Evolutionary conservation across 176 grass and related monocot genomes (phyloP).

Genomic region (Phoenix dactylifera): DNA sequence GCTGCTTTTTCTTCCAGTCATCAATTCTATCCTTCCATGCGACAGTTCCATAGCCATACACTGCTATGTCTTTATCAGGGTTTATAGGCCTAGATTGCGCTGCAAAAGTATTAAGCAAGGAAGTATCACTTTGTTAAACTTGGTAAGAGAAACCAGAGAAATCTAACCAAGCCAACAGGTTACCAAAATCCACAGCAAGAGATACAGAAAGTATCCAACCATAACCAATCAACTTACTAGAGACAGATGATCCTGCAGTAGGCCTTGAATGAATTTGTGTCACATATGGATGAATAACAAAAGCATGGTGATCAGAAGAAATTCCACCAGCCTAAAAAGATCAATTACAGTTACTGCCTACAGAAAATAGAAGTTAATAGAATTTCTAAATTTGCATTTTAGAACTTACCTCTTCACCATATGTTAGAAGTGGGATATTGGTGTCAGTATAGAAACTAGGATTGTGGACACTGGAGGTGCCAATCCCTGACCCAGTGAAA

Average conservation of each 20-base stretch:
- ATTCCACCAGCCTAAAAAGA: constrained; percentile 23
- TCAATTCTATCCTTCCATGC: constrained; percentile 39
- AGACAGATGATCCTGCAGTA: neutral
- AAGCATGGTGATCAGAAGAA: constrained; percentile 33
- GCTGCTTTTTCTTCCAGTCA: constrained; percentile 30
- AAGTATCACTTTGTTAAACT: neutral
- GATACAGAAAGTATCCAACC: neutral
- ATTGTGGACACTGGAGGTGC: neutral
- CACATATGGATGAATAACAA: constrained; percentile 22
- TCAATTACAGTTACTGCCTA: neutral
- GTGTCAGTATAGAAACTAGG: neutral
- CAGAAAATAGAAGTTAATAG: neutral
- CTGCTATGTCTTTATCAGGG: constrained; percentile 36
- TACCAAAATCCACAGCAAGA: too few species aligned
- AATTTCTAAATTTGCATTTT: neutral
- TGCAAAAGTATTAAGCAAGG: neutral
- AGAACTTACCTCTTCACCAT: constrained; percentile 38
- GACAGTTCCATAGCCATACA: constrained; percentile 46
- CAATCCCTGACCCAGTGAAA: neutral
- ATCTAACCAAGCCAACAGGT: too few species aligned
- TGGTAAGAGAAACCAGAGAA: neutral
- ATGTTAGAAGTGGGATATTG: constrained; percentile 29
- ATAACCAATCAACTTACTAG: constrained; percentile 16
- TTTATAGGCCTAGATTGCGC: constrained; percentile 29
- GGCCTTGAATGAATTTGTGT: constrained; percentile 15